Evolutionary conservation across 768 basidiomycete species (phyloP), one percentile per base, ranked within the genome.

Genomic region (Russula lepida): DNA sequence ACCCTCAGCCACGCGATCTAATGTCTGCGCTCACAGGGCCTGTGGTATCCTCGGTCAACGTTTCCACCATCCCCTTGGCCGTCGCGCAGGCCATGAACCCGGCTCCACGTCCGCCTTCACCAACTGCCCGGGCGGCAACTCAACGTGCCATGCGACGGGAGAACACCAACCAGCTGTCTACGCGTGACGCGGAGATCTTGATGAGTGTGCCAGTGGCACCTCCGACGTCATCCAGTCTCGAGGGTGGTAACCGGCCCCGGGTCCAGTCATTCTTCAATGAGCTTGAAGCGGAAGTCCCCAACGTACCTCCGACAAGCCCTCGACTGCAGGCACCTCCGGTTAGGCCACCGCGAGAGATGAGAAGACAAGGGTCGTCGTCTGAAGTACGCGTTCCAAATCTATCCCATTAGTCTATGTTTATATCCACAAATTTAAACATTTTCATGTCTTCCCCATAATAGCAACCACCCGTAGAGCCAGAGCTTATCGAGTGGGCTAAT

Each of bases 31-130:
- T 49, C 53, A 33, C 68, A 94, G 95, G 87, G 69, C 90, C 94
- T 27, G 95, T 98, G 53, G 84, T 97, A 17, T 98, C 97, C 3
- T 97, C 95, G 2, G 92, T 90, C 76, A 97, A 97, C 68, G 92
- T 98, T 54, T 92, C 94, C 1, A 98, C 95, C 1, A 98, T 98
- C 64, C 92, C 95, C 0, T 79, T 99, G 44, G 83, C 88, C 25
- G 91, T 97, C 13, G 97, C 97, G 0, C 94, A 98, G 75, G 85
- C 94, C 2, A 92, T 98, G 93, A 92, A 91, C 68, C 95, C 95
- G 2, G 89, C 90, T 0, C 95, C 95, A 8, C 82, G 95, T 13
- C 97, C 97, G 0, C 95, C 97, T 1, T 95, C 94, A 0, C 97
- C 97, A 0, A 79, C 83, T 0, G 86, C 89, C 15, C 85, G 92